Conservation (phyloP, 2,329 filamentous ascomycete genomes). For the Neonectria ditissima region DNA sequence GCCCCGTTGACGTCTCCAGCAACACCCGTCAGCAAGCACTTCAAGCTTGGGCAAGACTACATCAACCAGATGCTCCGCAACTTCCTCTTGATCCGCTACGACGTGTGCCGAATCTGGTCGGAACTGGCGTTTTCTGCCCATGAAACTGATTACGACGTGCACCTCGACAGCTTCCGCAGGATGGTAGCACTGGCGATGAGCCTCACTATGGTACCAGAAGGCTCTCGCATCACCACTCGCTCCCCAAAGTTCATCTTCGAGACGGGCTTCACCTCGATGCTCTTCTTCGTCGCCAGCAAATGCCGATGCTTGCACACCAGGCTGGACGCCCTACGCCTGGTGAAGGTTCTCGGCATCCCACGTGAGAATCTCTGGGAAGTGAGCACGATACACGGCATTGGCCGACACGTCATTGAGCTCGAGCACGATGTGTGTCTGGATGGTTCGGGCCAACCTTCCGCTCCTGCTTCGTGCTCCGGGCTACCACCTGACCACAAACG, state of each 20-base stretch:
- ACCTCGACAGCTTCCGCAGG: slow-evolving; percentile 13
- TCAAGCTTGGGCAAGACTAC: neutral
- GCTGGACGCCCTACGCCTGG: slow-evolving; percentile 1
- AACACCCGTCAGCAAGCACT: neutral
- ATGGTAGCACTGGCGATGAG: neutral
- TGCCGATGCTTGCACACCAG: slow-evolving; percentile 6
- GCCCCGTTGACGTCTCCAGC: neutral
- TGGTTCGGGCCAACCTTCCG: neutral
- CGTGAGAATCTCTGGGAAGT: slow-evolving; percentile 13
- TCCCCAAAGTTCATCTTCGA: slow-evolving; percentile 14
- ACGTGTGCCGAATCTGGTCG: slow-evolving; percentile 19
- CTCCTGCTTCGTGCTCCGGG: neutral
- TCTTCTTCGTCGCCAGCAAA: slow-evolving; percentile 4
- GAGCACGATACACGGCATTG: neutral
- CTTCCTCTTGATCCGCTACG: slow-evolving; percentile 10
- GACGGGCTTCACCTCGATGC: slow-evolving; percentile 9
- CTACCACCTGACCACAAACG: neutral
- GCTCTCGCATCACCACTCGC: neutral
- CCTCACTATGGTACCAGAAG: neutral
- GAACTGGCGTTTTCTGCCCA: slow-evolving; percentile 16
- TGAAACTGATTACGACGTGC: slow-evolving; percentile 20
- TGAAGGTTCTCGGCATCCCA: neutral
- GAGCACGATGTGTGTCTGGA: neutral
- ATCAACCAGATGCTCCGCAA: slow-evolving; percentile 5
- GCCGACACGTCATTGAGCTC: neutral